Percentiles rank a stretch among this genome's conserved stretches.
These are phyloP conservation scores for Microcyclospora tardicrescens DNA, from an alignment of 2,329 filamentous ascomycete species.

Conservation along the genomic window DNA sequence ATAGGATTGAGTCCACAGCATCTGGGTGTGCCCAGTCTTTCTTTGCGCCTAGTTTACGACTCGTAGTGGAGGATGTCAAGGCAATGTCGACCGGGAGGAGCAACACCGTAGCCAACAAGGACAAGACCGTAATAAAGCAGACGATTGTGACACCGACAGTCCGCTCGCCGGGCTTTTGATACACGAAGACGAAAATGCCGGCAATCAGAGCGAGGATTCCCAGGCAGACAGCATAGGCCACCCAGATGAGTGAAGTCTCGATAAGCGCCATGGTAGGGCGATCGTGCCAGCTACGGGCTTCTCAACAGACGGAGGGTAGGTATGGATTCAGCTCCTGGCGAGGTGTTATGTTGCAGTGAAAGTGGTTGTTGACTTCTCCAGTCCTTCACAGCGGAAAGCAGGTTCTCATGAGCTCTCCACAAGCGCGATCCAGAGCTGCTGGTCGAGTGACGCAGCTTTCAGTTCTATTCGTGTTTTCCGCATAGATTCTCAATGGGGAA, in stretches of 20 bases:
- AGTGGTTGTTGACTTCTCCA: too few species aligned
- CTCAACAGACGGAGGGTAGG: too few species aligned
- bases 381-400: too few species aligned
- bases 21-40: slow-evolving; percentile 90
- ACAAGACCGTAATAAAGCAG: slow-evolving; percentile 74
- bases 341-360: too few species aligned
- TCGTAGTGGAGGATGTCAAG: slow-evolving; percentile 77
- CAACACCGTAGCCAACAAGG: slow-evolving; percentile 80
- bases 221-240: slow-evolving; percentile 76
- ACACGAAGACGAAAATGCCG: slow-evolving; percentile 76
- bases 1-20: slow-evolving; percentile 62
- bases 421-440: too few species aligned
- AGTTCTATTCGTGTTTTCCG: too few species aligned
- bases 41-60: slow-evolving; percentile 61
- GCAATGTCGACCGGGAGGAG: slow-evolving; percentile 92
- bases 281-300: too few species aligned
- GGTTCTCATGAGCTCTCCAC: too few species aligned
- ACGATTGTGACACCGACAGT: slow-evolving; percentile 70
- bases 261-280: slow-evolving; percentile 48
- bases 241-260: slow-evolving; percentile 87
- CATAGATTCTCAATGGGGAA: too few species aligned
- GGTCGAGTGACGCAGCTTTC: too few species aligned
- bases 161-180: slow-evolving; percentile 79
- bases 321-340: too few species aligned
- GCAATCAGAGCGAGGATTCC: slow-evolving; percentile 63